Conservation (phyloP, 1,139 yeast genomes). For the Torulaspora pretoriensis region DNA sequence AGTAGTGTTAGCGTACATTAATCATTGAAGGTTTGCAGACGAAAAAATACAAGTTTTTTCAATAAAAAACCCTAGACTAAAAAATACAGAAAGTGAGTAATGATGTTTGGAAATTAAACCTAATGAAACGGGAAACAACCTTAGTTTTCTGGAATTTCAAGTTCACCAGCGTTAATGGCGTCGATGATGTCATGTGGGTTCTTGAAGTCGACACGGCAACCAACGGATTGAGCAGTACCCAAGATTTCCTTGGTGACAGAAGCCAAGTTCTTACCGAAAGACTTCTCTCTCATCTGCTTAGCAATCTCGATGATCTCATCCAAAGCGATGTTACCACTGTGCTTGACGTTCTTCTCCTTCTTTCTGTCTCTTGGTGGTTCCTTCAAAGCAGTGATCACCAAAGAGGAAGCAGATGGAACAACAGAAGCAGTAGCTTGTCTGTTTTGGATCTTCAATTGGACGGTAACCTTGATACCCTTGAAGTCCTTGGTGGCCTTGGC, state of each 20-base stretch:
- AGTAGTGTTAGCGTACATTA: slow-evolving; percentile 5
- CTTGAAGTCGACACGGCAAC: slow-evolving; percentile 98
- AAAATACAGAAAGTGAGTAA: slow-evolving; percentile 35
- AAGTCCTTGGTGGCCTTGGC: slow-evolving; percentile 99
- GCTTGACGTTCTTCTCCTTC: slow-evolving; percentile 99
- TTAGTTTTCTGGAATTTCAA: slow-evolving; percentile 91
- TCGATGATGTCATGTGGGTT: slow-evolving; percentile 99
- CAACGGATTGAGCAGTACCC: slow-evolving; percentile 99
- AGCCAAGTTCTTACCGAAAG: slow-evolving; percentile 95
- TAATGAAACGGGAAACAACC: slow-evolving; percentile 22
- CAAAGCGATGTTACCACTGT: slow-evolving; percentile 97
- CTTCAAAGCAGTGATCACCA: slow-evolving; percentile 98
- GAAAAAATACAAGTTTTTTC: slow-evolving; percentile 24
- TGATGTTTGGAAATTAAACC: slow-evolving; percentile 19
- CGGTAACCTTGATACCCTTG: slow-evolving; percentile 99
- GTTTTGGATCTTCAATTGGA: slow-evolving; percentile 97
- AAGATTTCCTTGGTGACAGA: slow-evolving; percentile 98
- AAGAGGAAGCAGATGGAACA: slow-evolving; percentile 99
- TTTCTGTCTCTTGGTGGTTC: slow-evolving; percentile 99
- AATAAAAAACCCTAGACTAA: slow-evolving; percentile 34
- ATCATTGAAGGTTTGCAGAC: slow-evolving; percentile 13
- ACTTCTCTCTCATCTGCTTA: slow-evolving; percentile 95
- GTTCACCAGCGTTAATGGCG: slow-evolving; percentile 96
- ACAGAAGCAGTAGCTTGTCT: slow-evolving; percentile 99
- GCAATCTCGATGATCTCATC: slow-evolving; percentile 97